Evolutionary conservation across 495 filamentous ascomycete species (phyloP).

Genomic region (Monascus purpureus): DNA sequence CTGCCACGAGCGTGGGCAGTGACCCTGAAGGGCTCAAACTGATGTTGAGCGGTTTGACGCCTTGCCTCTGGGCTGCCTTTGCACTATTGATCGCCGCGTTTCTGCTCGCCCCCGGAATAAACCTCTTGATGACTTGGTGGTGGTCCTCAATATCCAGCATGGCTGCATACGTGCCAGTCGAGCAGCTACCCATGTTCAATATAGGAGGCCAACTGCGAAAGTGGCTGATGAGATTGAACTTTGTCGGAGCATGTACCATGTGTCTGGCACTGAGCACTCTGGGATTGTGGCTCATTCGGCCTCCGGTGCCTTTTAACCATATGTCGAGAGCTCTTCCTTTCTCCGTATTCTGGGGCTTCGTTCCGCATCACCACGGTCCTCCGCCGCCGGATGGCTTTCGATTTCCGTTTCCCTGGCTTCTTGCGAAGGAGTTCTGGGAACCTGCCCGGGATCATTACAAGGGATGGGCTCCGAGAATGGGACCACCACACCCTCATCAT

Average conservation of each 20-base stretch:
- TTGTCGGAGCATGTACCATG: conserved; percentile 8
- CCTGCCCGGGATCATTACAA: conserved; percentile 8
- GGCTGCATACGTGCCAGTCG: conserved; percentile 1
- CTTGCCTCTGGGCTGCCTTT: conserved; percentile 7
- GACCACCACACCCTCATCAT: too few species aligned
- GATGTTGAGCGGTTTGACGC: conserved; percentile 11
- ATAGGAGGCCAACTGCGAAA: neutral
- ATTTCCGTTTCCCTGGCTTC: conserved; percentile 9
- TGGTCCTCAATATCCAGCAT: conserved; percentile 4
- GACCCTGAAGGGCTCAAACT: conserved; percentile 12
- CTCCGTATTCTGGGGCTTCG: conserved; percentile 7
- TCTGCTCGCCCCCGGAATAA: conserved; percentile 5
- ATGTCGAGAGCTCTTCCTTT: conserved; percentile 14
- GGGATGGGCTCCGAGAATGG: conserved; percentile 9
- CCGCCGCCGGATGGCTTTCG: conserved; percentile 1
- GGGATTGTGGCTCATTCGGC: conserved; percentile 7
- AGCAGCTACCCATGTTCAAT: conserved; percentile 1
- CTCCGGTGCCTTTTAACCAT: conserved; percentile 12
- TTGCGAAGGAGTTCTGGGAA: conserved; percentile 11
- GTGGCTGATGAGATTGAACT: neutral
- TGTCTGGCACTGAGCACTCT: conserved; percentile 1
- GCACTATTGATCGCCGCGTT: conserved; percentile 6
- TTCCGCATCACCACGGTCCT: neutral
- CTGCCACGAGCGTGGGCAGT: conserved; percentile 10
- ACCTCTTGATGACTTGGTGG: conserved; percentile 4